Conservation (phyloP, 2,329 filamentous ascomycete genomes). For the Fusarium chuoi region DNA sequence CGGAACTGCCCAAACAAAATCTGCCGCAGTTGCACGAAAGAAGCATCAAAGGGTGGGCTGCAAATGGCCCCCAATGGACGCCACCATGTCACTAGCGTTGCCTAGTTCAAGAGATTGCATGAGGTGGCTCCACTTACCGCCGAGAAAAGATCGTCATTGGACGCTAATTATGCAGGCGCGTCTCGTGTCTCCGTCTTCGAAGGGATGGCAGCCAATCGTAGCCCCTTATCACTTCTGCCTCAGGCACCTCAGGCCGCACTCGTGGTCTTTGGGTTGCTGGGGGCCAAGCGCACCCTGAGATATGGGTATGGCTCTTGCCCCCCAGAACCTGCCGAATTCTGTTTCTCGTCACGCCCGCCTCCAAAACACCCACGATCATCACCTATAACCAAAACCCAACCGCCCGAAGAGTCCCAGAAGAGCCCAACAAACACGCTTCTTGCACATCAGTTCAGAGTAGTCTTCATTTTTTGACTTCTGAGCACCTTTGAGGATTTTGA, state of each 20-base stretch:
- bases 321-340: constrained; percentile 38
- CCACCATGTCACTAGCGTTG: constrained; percentile 6
- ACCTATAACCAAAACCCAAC: constrained; percentile 26
- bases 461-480: constrained; percentile 36
- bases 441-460: constrained; percentile 36
- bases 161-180: constrained; percentile 27
- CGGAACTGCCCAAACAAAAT: constrained; percentile 24
- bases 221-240: constrained; percentile 25
- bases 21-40: constrained; percentile 21
- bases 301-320: constrained; percentile 44
- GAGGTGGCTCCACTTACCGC: constrained; percentile 11
- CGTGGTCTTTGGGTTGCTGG: constrained; percentile 31
- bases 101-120: constrained; percentile 28
- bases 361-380: constrained; percentile 32
- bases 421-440: constrained; percentile 20
- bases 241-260: constrained; percentile 41
- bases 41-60: constrained; percentile 14
- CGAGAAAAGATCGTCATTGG: constrained; percentile 29
- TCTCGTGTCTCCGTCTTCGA: constrained; percentile 34
- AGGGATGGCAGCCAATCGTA: constrained; percentile 31
- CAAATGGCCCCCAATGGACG: constrained; percentile 7
- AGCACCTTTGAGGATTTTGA: constrained; percentile 15
- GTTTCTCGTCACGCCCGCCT: constrained; percentile 42
- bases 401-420: constrained; percentile 17
- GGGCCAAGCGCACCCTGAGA: constrained; percentile 35